Evolutionary conservation across 1,139 yeast genomes (phyloP).

Genomic region (Waltiozyma sp.): DNA sequence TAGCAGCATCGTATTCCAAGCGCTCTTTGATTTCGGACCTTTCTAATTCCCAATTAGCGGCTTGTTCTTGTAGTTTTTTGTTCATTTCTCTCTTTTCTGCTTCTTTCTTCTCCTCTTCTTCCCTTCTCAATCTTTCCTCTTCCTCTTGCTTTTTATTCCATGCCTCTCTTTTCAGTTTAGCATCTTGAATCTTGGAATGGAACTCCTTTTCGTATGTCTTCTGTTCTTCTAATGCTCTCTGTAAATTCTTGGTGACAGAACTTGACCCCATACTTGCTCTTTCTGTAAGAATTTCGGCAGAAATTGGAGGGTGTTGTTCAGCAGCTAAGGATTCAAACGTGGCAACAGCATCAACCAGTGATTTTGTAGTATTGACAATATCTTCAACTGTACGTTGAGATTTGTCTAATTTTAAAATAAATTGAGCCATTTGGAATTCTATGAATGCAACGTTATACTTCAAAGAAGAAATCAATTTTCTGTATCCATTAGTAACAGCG

Average conservation of each 20-base stretch:
- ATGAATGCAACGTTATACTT: slow-evolving; percentile 77
- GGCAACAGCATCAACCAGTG: slow-evolving; percentile 53
- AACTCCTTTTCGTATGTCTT: slow-evolving; percentile 50
- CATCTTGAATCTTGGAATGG: slow-evolving; percentile 58
- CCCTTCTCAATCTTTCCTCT: slow-evolving; percentile 31
- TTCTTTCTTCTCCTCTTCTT: slow-evolving; percentile 31
- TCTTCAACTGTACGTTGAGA: slow-evolving; percentile 53
- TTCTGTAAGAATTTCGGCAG: slow-evolving; percentile 67
- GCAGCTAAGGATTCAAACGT: slow-evolving; percentile 51
- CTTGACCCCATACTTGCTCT: slow-evolving; percentile 78
- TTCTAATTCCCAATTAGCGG: slow-evolving; percentile 69
- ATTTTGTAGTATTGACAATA: slow-evolving; percentile 45
- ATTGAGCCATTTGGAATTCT: slow-evolving; percentile 81
- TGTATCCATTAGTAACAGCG: slow-evolving; percentile 24
- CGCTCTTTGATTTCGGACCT: slow-evolving; percentile 25
- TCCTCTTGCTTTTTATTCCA: slow-evolving; percentile 37
- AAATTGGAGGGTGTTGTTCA: slow-evolving; percentile 55
- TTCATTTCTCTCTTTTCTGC: slow-evolving; percentile 55
- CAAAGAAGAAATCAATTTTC: slow-evolving; percentile 33
- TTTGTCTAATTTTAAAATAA: slow-evolving; percentile 51
- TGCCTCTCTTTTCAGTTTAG: slow-evolving; percentile 52
- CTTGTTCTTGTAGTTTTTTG: slow-evolving; percentile 65
- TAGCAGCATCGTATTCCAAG: slow-evolving; percentile 23
- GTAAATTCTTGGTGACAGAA: slow-evolving; percentile 64
- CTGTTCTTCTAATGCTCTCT: slow-evolving; percentile 63